Conservation (phyloP, 257 asterid genomes). For the Fraxinus pennsylvanica region DNA sequence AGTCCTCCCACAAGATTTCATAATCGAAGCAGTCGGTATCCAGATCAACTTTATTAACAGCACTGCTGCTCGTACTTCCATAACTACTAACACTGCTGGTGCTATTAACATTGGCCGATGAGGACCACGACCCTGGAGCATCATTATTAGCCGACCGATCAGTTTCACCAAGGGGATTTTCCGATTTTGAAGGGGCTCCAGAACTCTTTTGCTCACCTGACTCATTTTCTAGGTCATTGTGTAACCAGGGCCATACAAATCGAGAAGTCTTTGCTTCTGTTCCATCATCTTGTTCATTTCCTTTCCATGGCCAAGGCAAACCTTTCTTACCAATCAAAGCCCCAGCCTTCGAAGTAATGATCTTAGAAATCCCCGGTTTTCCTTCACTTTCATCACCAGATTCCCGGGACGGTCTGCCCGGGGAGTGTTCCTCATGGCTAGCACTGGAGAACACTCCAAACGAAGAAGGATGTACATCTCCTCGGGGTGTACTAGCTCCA, state of each 20-base stretch:
- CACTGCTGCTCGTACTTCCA: constrained; percentile 76
- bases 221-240: constrained; percentile 63
- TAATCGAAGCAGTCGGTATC: constrained; percentile 79
- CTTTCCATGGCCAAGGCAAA: constrained; percentile 84
- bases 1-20: constrained; percentile 93
- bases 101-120: constrained; percentile 74
- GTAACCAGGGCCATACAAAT: constrained; percentile 78
- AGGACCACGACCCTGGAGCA: constrained; percentile 86
- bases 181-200: constrained; percentile 40
- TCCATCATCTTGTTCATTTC: constrained; percentile 63
- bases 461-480: constrained; percentile 63
- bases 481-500: constrained; percentile 87
- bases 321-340: constrained; percentile 72
- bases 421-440: constrained; percentile 40
- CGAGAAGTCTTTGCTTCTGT: constrained; percentile 57
- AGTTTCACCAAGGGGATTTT: constrained; percentile 48
- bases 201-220: constrained; percentile 43
- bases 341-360: constrained; percentile 76
- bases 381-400: constrained; percentile 74
- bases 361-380: constrained; percentile 71
- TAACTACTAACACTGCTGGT: constrained; percentile 83
- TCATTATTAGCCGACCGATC: constrained; percentile 53
- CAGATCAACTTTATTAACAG: constrained; percentile 64
- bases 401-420: constrained; percentile 45
- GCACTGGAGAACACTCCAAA: constrained; percentile 62